These are phyloP conservation scores for Chlorophyllum brunneum DNA, from an alignment of 768 basidiomycete genomes.

Conservation along the genomic window DNA sequence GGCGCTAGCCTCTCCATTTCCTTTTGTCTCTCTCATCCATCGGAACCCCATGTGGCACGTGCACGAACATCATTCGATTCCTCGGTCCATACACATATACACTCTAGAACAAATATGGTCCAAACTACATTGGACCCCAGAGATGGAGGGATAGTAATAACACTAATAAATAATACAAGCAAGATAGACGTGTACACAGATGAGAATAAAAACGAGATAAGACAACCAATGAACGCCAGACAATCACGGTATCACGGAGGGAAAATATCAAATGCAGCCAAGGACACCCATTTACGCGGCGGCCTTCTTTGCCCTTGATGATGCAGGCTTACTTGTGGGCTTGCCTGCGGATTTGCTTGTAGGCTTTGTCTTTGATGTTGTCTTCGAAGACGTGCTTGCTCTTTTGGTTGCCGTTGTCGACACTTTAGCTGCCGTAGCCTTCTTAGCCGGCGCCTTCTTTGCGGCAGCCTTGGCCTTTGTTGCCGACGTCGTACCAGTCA, in stretches of 20 bases:
- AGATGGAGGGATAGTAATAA: conserved; percentile 4
- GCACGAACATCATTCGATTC: background rate
- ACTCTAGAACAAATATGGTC: background rate
- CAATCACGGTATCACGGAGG: background rate
- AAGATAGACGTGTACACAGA: conserved; percentile 2
- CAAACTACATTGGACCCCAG: background rate
- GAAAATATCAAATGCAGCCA: conserved; percentile 14
- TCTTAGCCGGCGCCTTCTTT: conserved; percentile 33
- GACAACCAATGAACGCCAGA: too few relatives aligned
- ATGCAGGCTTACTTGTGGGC: conserved; percentile 18
- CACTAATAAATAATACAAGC: conserved; percentile 14
- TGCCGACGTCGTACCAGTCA: conserved; percentile 45
- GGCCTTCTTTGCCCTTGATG: conserved; percentile 31
- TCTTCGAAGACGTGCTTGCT: conserved; percentile 22
- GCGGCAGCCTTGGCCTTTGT: conserved; percentile 36
- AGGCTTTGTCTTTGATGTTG: conserved; percentile 24
- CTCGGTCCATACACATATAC: background rate
- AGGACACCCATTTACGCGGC: conserved; percentile 12
- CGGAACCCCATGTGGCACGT: conserved; percentile 2
- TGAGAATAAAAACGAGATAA: background rate
- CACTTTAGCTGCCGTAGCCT: conserved; percentile 29
- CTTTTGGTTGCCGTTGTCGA: conserved; percentile 26
- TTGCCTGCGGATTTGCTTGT: conserved; percentile 23
- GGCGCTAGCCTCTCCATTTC: conserved; percentile 7
- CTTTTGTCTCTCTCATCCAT: conserved; percentile 1